Conservation (phyloP, 257 asterid species). For the Orobanche coerulescens region DNA sequence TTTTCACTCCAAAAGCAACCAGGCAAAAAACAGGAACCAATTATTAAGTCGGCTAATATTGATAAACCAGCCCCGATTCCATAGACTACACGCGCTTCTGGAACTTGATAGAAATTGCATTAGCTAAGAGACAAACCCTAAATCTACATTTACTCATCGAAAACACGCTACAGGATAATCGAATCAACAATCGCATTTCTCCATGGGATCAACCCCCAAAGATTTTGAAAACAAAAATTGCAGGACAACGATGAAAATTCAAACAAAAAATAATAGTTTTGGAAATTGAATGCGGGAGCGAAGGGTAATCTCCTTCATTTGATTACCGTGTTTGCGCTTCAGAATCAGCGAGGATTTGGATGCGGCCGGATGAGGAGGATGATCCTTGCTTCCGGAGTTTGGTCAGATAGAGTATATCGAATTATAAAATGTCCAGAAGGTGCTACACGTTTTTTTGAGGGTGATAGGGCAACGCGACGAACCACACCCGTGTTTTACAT, state of each 20-base stretch:
- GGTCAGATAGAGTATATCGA: too few species aligned
- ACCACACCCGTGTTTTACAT: too few species aligned
- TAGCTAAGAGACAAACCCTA: background rate
- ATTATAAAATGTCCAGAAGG: too few species aligned
- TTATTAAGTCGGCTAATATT: too few species aligned
- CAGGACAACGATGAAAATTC: background rate
- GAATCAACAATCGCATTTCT: background rate
- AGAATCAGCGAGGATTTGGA: background rate
- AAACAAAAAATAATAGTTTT: background rate
- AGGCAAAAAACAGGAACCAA: too few species aligned
- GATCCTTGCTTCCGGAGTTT: background rate
- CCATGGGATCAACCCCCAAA: too few species aligned
- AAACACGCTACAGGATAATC: background rate
- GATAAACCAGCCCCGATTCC: too few species aligned
- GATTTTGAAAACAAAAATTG: too few species aligned
- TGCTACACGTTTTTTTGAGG: too few species aligned
- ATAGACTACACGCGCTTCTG: too few species aligned
- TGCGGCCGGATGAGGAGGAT: background rate
- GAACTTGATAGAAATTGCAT: background rate
- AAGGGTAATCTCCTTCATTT: background rate
- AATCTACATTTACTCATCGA: background rate
- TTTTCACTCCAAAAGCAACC: too few species aligned
- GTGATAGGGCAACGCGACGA: too few species aligned
- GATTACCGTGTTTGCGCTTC: slow-evolving; percentile 16
- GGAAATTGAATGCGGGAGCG: background rate